phyloP scores from a whole-genome alignment of 2,329 filamentous ascomycete species.

The Trichoderma sp. region DNA sequence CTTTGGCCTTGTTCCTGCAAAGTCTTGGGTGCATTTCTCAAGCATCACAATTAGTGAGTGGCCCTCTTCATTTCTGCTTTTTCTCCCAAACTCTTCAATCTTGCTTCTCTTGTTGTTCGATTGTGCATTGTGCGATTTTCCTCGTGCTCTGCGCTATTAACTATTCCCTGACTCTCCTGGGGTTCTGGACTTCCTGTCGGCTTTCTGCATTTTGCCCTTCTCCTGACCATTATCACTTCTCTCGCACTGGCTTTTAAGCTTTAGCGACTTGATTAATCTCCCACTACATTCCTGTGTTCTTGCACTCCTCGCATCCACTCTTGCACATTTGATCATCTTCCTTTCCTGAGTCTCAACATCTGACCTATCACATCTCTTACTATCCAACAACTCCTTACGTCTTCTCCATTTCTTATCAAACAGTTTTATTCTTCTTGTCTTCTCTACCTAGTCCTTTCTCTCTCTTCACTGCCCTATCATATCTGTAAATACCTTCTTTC shows the following conservation, averaged over 20 bases:
- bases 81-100: neutral
- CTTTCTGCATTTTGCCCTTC: neutral
- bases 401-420: neutral
- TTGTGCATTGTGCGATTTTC: neutral
- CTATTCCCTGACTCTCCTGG: neutral
- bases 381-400: neutral
- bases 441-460: neutral
- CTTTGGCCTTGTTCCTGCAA: neutral
- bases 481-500: neutral
- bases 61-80: neutral
- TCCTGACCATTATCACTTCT: neutral
- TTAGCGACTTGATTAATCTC: neutral
- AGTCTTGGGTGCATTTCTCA: neutral
- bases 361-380: neutral
- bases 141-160: neutral
- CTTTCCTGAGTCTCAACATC: neutral
- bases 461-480: neutral
- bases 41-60: neutral
- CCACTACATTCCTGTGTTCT: neutral
- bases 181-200: neutral
- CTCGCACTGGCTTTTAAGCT: neutral
- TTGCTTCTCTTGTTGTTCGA: neutral
- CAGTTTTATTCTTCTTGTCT: neutral
- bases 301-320: neutral
- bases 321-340: neutral